Percentiles rank a stretch among this genome's conserved stretches.
phyloP scores from a whole-genome alignment of 148 eudicot genomes.

The Limonium bicolor region DNA sequence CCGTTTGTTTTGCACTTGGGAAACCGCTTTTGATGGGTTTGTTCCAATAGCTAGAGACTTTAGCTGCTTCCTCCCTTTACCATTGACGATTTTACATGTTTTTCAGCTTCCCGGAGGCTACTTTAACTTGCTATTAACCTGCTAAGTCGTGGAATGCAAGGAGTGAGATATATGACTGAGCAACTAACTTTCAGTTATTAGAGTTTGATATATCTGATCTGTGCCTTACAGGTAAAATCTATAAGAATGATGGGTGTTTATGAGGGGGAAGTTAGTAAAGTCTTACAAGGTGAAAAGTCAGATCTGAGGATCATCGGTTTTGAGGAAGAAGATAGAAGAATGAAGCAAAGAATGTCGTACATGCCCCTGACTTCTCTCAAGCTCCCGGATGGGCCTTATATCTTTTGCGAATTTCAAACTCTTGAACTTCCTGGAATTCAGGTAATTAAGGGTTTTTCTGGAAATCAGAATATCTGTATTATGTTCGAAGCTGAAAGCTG shows the following conservation, averaged over 20 bases:
- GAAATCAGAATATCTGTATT: too few species aligned
- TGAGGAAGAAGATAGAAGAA: conserved; percentile 80
- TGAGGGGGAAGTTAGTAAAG: conserved; percentile 55
- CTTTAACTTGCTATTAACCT: too few species aligned
- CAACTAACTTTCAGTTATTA: neutral
- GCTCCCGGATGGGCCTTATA: conserved; percentile 77
- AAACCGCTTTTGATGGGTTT: too few species aligned
- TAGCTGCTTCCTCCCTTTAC: too few species aligned
- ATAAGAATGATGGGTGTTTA: conserved; percentile 86
- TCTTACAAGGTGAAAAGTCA: conserved; percentile 37
- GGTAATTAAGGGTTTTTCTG: conserved; percentile 26
- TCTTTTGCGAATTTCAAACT: conserved; percentile 73
- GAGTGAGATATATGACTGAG: neutral
- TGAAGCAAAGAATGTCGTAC: conserved; percentile 35
- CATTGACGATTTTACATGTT: too few species aligned
- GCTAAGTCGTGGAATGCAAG: neutral
- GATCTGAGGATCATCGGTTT: conserved; percentile 82
- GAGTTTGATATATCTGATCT: neutral
- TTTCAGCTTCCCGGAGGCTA: too few species aligned
- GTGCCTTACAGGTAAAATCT: conserved; percentile 42
- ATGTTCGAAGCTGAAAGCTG: too few species aligned
- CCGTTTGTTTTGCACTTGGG: too few species aligned
- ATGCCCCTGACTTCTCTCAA: conserved; percentile 19
- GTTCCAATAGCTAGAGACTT: too few species aligned
- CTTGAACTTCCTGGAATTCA: conserved; percentile 69